phyloP scores from a whole-genome alignment of 352 stramenopile species.

The Phytophthora fragariae region DNA sequence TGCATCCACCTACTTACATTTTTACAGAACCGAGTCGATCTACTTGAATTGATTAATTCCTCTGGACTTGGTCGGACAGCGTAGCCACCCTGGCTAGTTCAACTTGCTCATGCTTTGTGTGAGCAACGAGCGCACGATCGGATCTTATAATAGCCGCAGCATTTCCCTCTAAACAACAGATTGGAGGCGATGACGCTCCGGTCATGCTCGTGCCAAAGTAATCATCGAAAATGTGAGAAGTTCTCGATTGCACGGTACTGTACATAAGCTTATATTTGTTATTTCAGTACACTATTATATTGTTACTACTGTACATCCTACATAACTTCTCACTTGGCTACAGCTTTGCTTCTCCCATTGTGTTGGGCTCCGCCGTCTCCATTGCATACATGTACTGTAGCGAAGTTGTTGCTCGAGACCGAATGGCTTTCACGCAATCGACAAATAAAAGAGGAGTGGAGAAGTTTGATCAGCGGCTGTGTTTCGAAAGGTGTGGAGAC shows the following conservation, averaged over 20 bases:
- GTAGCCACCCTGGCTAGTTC: conserved; percentile 17
- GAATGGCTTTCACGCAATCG: conserved; percentile 3
- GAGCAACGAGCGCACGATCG: conserved; percentile 2
- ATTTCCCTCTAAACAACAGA: not conserved
- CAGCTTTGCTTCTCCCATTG: too few species aligned
- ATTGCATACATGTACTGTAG: not conserved
- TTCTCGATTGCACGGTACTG: too few species aligned
- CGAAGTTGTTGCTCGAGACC: not conserved
- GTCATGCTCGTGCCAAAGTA: not conserved
- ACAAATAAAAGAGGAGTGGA: not conserved
- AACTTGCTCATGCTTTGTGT: too few species aligned
- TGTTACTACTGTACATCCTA: too few species aligned
- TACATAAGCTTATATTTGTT: too few species aligned
- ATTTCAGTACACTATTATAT: too few species aligned
- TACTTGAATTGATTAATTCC: too few species aligned
- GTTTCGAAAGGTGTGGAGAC: too few species aligned
- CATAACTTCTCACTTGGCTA: too few species aligned
- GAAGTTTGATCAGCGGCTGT: too few species aligned
- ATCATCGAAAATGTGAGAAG: not conserved
- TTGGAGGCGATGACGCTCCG: conserved; percentile 13
- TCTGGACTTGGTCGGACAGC: not conserved
- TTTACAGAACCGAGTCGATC: too few species aligned
- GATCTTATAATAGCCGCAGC: not conserved
- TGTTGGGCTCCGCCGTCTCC: not conserved
- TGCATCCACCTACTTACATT: too few species aligned